Conservation (phyloP, 2,329 filamentous ascomycete species). For the Phialophora macrospora region DNA sequence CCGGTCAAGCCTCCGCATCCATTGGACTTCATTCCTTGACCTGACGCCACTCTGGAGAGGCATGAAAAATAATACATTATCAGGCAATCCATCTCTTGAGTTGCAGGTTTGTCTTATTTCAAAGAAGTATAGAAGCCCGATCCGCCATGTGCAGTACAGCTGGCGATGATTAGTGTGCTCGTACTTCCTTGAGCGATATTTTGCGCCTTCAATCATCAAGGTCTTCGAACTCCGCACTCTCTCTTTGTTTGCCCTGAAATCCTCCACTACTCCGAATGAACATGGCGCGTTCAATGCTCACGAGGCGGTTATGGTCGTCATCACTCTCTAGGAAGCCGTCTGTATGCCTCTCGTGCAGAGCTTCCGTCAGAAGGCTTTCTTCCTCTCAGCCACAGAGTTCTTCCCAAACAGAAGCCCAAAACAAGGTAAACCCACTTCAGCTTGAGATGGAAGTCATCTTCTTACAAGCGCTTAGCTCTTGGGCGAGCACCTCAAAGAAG, state of each 20-base stretch:
- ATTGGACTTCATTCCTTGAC: slow-evolving; percentile 35
- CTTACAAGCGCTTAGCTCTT: slow-evolving; percentile 66
- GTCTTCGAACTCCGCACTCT: background rate
- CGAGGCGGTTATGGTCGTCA: slow-evolving; percentile 28
- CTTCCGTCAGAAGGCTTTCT: slow-evolving; percentile 20
- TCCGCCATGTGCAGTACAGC: background rate
- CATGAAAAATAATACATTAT: slow-evolving; percentile 11
- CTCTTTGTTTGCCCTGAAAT: background rate
- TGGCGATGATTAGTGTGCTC: background rate
- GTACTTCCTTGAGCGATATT: background rate
- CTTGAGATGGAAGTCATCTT: background rate
- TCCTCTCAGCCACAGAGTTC: slow-evolving; percentile 26
- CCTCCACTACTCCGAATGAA: background rate
- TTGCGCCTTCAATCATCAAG: background rate
- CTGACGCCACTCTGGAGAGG: slow-evolving; percentile 17
- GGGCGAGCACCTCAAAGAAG: slow-evolving; percentile 75
- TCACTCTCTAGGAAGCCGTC: slow-evolving; percentile 23
- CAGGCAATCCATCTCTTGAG: background rate
- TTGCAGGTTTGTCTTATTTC: background rate
- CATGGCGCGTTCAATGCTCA: slow-evolving; percentile 27
- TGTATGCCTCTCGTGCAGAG: slow-evolving; percentile 31
- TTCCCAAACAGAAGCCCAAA: slow-evolving; percentile 26
- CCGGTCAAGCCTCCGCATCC: slow-evolving; percentile 30
- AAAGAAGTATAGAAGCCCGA: background rate
- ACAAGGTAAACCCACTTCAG: slow-evolving; percentile 24